Evolutionary conservation across 176 grass and related monocot genomes (phyloP).

Genomic region (sorghum (Sorghum bicolor)): Sorghum_bicolor_NCBIv3 NC_012875.2:45267001-45267500

Average conservation of each 20-base stretch:
- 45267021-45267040: too few species aligned
- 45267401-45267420: neutral
- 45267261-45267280: neutral
- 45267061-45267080: neutral
- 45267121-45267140: conserved; percentile 3
- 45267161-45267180: neutral
- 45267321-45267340: neutral
- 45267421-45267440: too few species aligned
- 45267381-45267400: neutral
- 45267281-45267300: neutral
- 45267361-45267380: too few species aligned
- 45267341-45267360: neutral
- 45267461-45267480: too few species aligned
- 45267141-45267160: conserved; percentile 41
- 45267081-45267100: neutral
- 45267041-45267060: too few species aligned
- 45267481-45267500: too few species aligned
- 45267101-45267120: conserved; percentile 20
- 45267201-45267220: conserved; percentile 27
- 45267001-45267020: too few species aligned
- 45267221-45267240: neutral
- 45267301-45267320: neutral
- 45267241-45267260: neutral
- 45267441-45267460: too few species aligned
- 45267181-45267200: conserved; percentile 7